These are phyloP conservation scores for Tillandsia fasciculata DNA, from an alignment of 176 grass and related monocot species.

Conservation along the genomic window DNA sequence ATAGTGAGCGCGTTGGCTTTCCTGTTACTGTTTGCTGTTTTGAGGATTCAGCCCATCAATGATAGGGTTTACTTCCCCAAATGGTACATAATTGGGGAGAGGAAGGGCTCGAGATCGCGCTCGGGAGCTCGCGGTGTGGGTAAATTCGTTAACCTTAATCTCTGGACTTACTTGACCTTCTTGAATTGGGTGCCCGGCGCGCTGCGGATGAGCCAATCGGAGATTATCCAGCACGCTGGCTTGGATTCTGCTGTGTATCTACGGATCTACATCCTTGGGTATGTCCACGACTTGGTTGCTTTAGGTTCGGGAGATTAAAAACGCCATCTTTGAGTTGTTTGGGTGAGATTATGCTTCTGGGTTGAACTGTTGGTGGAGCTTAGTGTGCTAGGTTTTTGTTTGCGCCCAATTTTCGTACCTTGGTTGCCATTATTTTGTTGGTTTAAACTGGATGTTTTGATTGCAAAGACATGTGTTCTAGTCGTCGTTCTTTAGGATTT, in stretches of 20 bases:
- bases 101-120: slow-evolving; percentile 19
- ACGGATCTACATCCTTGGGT: slow-evolving; percentile 92
- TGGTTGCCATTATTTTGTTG: no score
- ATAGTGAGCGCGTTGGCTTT: slow-evolving; percentile 66
- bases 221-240: slow-evolving; percentile 68
- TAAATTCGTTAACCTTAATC: slow-evolving; percentile 81
- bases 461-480: no score
- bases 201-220: slow-evolving; percentile 57
- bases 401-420: no score
- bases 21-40: slow-evolving; percentile 75
- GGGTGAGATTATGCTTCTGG: neutral
- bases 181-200: slow-evolving; percentile 85
- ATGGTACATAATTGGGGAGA: slow-evolving; percentile 50
- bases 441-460: no score
- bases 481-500: no score
- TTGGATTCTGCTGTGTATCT: slow-evolving; percentile 96
- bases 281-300: neutral
- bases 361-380: neutral
- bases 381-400: neutral
- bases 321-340: neutral
- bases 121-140: slow-evolving; percentile 26
- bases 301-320: neutral
- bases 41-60: slow-evolving; percentile 92
- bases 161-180: slow-evolving; percentile 79
- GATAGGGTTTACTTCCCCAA: slow-evolving; percentile 96